These are phyloP conservation scores for Hibiscus tridactylites DNA, from an alignment of 345 rosid species.

Conservation along the genomic window DNA sequence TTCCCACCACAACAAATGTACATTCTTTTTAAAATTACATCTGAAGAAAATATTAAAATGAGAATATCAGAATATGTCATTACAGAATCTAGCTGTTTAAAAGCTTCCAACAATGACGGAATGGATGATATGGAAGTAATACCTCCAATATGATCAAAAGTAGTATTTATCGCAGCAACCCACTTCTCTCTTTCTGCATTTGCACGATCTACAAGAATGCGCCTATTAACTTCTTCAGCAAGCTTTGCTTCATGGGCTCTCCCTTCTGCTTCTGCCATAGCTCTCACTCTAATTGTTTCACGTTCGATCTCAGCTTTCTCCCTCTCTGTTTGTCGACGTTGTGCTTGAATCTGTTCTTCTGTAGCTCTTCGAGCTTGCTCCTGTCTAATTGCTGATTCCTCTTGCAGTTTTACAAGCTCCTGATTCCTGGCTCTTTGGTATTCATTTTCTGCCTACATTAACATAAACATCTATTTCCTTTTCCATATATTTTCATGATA, in stretches of 20 bases:
- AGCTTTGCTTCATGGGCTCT: slow-evolving; percentile 96
- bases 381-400: slow-evolving; percentile 78
- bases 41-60: neutral
- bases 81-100: neutral
- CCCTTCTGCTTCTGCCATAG: slow-evolving; percentile 98
- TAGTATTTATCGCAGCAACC: slow-evolving; percentile 91
- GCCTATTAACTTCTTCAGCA: slow-evolving; percentile 82
- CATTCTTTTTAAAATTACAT: neutral
- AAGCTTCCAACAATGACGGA: neutral
- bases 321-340: slow-evolving; percentile 85
- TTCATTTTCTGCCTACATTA: slow-evolving; percentile 76
- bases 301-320: slow-evolving; percentile 97
- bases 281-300: slow-evolving; percentile 84
- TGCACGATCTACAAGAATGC: slow-evolving; percentile 87
- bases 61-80: neutral
- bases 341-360: slow-evolving; percentile 95
- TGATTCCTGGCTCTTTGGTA: neutral
- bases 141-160: slow-evolving; percentile 96
- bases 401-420: slow-evolving; percentile 65
- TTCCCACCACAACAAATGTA: neutral
- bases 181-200: slow-evolving; percentile 98
- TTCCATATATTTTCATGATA: neutral
- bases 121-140: neutral
- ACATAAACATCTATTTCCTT: neutral
- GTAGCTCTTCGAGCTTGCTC: slow-evolving; percentile 93